A percentile compares a stretch with the other conserved stretches of the same genome.
Conservation (phyloP, 129 eudicot species). For the Artemisia argyi region DNA sequence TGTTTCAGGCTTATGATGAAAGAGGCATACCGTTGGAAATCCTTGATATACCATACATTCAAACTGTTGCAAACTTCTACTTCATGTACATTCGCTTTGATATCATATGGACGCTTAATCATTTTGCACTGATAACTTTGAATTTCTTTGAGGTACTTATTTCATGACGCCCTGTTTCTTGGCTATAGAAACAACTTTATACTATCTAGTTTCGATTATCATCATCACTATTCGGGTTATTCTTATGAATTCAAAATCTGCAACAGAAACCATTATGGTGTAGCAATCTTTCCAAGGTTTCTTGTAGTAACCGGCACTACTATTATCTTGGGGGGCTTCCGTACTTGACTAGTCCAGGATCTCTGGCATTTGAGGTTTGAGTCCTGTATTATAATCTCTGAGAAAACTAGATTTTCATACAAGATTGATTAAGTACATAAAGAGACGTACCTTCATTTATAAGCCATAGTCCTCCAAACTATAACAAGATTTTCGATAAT, state of each 20-base stretch:
- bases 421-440: too few relatives aligned
- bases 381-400: background rate
- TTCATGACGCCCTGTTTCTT: background rate
- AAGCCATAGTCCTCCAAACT: too few relatives aligned
- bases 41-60: constrained; percentile 65
- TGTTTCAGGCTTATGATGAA: constrained; percentile 90
- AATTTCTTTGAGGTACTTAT: constrained; percentile 80
- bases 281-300: constrained; percentile 36
- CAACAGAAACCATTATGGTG: constrained; percentile 95
- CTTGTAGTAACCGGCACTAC: constrained; percentile 73
- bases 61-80: constrained; percentile 62
- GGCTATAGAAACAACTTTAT: background rate
- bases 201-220: constrained; percentile 1
- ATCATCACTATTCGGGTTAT: background rate
- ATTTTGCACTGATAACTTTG: constrained; percentile 71
- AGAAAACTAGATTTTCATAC: too few relatives aligned
- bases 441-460: too few relatives aligned
- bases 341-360: constrained; percentile 64
- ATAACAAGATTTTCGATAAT: too few relatives aligned
- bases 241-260: constrained; percentile 11
- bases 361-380: constrained; percentile 81
- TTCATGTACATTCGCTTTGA: constrained; percentile 62
- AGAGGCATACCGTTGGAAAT: constrained; percentile 87
- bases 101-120: constrained; percentile 77
- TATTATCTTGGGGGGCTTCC: constrained; percentile 93